These are phyloP conservation scores for Agapanthus africanus DNA, from an alignment of 106 monocot genomes.

Conservation along the genomic window DNA sequence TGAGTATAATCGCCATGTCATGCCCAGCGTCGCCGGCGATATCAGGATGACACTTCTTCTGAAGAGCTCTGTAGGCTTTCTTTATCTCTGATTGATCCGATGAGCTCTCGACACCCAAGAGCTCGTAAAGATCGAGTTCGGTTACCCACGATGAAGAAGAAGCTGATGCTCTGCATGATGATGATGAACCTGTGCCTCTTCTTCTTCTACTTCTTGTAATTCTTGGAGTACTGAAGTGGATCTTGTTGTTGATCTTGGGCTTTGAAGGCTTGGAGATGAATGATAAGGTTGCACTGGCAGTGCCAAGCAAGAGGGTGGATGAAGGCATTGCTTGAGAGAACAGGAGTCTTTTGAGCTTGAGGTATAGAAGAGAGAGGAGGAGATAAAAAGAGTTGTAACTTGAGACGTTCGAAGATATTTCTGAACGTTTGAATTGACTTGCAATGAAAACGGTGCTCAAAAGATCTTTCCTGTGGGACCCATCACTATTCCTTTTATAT, in stretches of 20 bases:
- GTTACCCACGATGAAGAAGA: constrained; percentile 16
- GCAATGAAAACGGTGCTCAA: too few species aligned
- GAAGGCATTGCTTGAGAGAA: constrained; percentile 4
- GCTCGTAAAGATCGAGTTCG: constrained; percentile 58
- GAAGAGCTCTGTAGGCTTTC: constrained; percentile 70
- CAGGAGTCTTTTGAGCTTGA: too few species aligned
- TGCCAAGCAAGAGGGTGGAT: not conserved
- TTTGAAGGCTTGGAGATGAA: constrained; percentile 1
- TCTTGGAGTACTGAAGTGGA: too few species aligned
- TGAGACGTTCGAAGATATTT: too few species aligned
- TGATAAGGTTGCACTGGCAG: not conserved
- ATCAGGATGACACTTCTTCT: constrained; percentile 91
- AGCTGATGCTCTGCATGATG: not conserved
- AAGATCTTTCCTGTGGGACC: too few species aligned
- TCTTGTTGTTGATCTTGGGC: not conserved
- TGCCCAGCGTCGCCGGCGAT: constrained; percentile 73
- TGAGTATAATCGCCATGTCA: constrained; percentile 84
- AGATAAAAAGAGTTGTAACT: too few species aligned
- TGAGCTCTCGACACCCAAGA: constrained; percentile 65
- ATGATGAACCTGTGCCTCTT: not conserved
- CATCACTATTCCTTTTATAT: too few species aligned
- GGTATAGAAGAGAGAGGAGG: too few species aligned
- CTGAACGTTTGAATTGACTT: too few species aligned
- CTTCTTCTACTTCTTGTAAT: too few species aligned
- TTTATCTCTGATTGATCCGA: constrained; percentile 67